A percentile compares a stretch with the other conserved stretches of the same genome.
Conservation (phyloP, 2,329 filamentous ascomycete genomes). For the Achaetomium macrosporum region DNA sequence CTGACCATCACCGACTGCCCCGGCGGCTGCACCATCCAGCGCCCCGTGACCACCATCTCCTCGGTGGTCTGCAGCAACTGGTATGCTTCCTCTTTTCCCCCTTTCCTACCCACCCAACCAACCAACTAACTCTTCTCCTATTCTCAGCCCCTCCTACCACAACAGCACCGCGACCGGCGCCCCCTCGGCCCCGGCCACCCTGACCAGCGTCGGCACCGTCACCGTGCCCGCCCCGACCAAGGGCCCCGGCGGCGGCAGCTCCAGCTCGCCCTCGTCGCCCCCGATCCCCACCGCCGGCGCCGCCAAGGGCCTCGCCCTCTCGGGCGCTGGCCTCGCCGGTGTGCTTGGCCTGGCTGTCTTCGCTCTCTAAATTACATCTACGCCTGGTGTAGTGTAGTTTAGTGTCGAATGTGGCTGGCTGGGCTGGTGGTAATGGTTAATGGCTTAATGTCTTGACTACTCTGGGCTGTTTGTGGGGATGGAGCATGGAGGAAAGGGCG, state of each 20-base stretch:
- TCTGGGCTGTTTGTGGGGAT: no score
- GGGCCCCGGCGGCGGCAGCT: slow-evolving; percentile 13
- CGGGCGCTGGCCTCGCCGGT: slow-evolving; percentile 55
- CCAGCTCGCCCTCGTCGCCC: slow-evolving; percentile 30
- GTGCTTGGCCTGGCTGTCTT: slow-evolving; percentile 54
- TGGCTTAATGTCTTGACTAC: no score
- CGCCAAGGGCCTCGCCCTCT: slow-evolving; percentile 50
- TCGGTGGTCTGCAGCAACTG: slow-evolving; percentile 50
- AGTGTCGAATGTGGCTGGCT: no score
- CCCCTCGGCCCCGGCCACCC: slow-evolving; percentile 29
- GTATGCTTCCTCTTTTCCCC: slow-evolving; percentile 32
- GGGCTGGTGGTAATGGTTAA: neutral
- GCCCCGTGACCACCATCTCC: slow-evolving; percentile 49
- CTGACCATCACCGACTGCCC: slow-evolving; percentile 68
- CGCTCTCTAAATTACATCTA: slow-evolving; percentile 48
- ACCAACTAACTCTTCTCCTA: slow-evolving; percentile 16
- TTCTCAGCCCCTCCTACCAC: slow-evolving; percentile 27
- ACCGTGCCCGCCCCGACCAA: slow-evolving; percentile 24
- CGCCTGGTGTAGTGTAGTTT: neutral
- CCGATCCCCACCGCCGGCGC: slow-evolving; percentile 43
- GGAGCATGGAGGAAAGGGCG: no score
- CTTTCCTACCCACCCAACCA: neutral
- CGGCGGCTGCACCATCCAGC: slow-evolving; percentile 53
- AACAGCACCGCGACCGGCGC: slow-evolving; percentile 33
- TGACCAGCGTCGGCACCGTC: slow-evolving; percentile 28